Conservation (phyloP, 2,329 filamentous ascomycete genomes). For the Ramularia endophylla region DNA sequence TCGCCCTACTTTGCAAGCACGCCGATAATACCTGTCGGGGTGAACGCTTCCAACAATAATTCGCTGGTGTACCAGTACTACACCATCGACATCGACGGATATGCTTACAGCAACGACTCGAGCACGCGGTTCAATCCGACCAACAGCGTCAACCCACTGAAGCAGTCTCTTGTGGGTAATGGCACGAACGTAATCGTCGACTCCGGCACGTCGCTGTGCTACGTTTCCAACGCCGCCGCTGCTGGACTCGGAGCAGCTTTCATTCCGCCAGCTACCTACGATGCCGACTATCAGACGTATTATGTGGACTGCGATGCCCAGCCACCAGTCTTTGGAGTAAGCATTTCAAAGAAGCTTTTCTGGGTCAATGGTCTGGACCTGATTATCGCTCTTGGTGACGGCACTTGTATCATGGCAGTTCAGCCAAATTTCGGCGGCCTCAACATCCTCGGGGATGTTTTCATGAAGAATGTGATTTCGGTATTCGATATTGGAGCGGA, state of each 20-base stretch:
- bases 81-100: constrained; percentile 32
- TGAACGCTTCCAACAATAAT: constrained; percentile 21
- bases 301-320: constrained; percentile 39
- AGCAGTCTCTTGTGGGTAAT: constrained; percentile 19
- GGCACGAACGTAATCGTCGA: constrained; percentile 40
- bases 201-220: constrained; percentile 39
- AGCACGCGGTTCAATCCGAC: constrained; percentile 22
- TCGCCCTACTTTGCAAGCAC: constrained; percentile 30
- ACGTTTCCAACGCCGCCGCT: constrained; percentile 35
- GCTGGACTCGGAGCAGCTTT: constrained; percentile 38
- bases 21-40: constrained; percentile 30
- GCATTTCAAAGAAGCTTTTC: constrained; percentile 33
- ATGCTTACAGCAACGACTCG: constrained; percentile 20
- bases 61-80: constrained; percentile 35
- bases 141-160: constrained; percentile 15
- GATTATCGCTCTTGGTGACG: constrained; percentile 18
- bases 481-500: constrained; percentile 47
- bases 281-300: constrained; percentile 28
- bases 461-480: constrained; percentile 46
- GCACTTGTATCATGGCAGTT: constrained; percentile 30
- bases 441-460: constrained; percentile 42
- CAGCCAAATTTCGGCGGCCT: constrained; percentile 27
- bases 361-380: constrained; percentile 27
- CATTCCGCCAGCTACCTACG: constrained; percentile 35
- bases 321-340: constrained; percentile 38